Evolutionary conservation across 371 early-diverging fungal species (phyloP).

Genomic region (Actinomortierella wolfii): DNA sequence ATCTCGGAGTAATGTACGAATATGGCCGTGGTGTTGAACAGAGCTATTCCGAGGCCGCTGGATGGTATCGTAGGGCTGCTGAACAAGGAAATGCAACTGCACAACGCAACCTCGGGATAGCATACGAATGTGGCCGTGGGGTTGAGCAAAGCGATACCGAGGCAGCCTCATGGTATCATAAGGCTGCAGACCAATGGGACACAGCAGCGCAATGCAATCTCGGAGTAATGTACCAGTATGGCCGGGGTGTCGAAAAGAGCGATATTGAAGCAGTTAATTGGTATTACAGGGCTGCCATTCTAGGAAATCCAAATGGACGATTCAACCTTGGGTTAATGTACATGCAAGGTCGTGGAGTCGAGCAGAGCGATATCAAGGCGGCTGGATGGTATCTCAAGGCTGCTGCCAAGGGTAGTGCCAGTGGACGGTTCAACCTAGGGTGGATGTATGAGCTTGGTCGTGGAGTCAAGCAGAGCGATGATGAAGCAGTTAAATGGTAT

Average conservation of each 20-base stretch:
- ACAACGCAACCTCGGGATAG: conserved; percentile 73
- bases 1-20: conserved; percentile 82
- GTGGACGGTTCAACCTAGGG: conserved; percentile 74
- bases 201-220: conserved; percentile 87
- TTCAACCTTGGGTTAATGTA: conserved; percentile 85
- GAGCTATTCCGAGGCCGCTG: conserved; percentile 68
- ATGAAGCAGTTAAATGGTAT: conserved; percentile 79
- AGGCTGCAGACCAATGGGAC: conserved; percentile 80
- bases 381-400: conserved; percentile 63
- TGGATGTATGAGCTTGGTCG: conserved; percentile 86
- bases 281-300: conserved; percentile 68
- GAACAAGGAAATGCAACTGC: conserved; percentile 78
- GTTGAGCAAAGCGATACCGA: conserved; percentile 63
- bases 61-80: conserved; percentile 70
- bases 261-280: conserved; percentile 63
- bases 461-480: conserved; percentile 66
- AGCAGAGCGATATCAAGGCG: conserved; percentile 55
- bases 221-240: conserved; percentile 87
- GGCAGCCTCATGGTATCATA: conserved; percentile 73
- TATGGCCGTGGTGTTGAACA: conserved; percentile 77
- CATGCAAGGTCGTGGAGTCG: conserved; percentile 75
- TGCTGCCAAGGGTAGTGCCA: conserved; percentile 52
- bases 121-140: conserved; percentile 82
- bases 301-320: conserved; percentile 73
- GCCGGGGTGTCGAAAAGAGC: conserved; percentile 75